These are phyloP conservation scores for Xerocomus nothofagi DNA, from an alignment of 1,284 basidiomycete genomes.

Conservation along the genomic window DNA sequence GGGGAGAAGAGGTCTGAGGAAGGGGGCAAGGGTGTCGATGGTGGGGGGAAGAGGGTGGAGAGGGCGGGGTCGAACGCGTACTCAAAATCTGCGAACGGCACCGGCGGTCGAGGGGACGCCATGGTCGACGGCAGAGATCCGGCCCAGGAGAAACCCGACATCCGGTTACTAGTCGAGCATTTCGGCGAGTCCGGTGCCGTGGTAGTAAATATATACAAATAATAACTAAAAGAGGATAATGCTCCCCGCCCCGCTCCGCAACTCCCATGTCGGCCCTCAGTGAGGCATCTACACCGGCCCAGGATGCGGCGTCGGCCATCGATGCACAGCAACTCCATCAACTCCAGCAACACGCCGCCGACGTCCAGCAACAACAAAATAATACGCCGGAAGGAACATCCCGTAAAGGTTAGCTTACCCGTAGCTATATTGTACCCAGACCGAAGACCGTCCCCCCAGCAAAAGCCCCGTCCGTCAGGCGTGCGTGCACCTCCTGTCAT, in stretches of 20 bases:
- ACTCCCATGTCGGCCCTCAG: constrained; percentile 69
- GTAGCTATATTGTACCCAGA: constrained; percentile 19
- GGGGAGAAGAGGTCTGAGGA: constrained; percentile 74
- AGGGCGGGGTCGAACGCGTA: constrained; percentile 61
- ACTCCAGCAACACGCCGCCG: constrained; percentile 42
- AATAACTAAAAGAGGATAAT: constrained; percentile 23
- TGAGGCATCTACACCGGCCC: constrained; percentile 59
- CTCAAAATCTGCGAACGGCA: constrained; percentile 61
- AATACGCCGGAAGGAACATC: constrained; percentile 29
- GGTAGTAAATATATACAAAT: constrained; percentile 23
- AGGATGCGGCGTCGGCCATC: constrained; percentile 55
- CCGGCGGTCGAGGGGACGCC: constrained; percentile 44
- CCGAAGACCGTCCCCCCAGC: too few species aligned
- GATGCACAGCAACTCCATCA: constrained; percentile 63
- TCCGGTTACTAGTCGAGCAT: constrained; percentile 18
- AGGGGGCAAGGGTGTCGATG: constrained; percentile 56
- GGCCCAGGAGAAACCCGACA: constrained; percentile 18
- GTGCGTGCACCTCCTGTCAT: constrained; percentile 77
- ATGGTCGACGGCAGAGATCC: constrained; percentile 23
- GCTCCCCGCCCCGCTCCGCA: constrained; percentile 38
- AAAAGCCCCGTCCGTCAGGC: constrained; percentile 73
- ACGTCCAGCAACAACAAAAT: constrained; percentile 39
- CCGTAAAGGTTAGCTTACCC: constrained; percentile 33
- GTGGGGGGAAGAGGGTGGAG: constrained; percentile 51
- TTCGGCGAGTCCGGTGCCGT: constrained; percentile 17